Evolutionary conservation across 495 filamentous ascomycete species (phyloP).

Genomic region (Aspergillus taichungensis): DNA sequence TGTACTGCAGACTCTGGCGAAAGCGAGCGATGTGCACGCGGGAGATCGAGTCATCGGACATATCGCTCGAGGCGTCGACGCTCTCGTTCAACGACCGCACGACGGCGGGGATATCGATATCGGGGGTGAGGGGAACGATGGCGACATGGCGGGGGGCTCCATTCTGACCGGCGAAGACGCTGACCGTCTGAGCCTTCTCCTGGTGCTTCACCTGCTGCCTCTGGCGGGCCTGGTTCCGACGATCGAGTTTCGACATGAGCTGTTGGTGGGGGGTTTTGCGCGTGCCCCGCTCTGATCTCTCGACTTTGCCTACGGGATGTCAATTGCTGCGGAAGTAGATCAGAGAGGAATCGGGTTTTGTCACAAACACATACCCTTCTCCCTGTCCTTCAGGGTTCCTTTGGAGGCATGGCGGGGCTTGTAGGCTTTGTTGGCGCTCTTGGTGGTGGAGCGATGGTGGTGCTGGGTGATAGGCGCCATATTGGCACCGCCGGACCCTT

Average conservation of each 20-base stretch:
- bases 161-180: slow-evolving; percentile 73
- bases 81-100: slow-evolving; percentile 65
- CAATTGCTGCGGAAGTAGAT: not conserved
- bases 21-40: slow-evolving; percentile 75
- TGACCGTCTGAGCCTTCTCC: slow-evolving; percentile 64
- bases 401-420: slow-evolving; percentile 89
- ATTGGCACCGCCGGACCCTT: slow-evolving; percentile 60
- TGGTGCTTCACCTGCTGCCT: slow-evolving; percentile 69
- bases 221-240: slow-evolving; percentile 87
- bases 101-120: slow-evolving; percentile 55
- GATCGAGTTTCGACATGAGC: slow-evolving; percentile 92
- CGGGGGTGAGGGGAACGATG: slow-evolving; percentile 70
- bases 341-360: not conserved
- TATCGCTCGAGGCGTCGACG: slow-evolving; percentile 64
- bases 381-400: slow-evolving; percentile 65
- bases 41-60: slow-evolving; percentile 47
- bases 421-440: slow-evolving; percentile 75
- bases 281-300: slow-evolving; percentile 45
- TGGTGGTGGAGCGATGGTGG: slow-evolving; percentile 87
- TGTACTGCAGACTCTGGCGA: slow-evolving; percentile 83
- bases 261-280: slow-evolving; percentile 91
- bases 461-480: slow-evolving; percentile 50
- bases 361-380: slow-evolving; percentile 55
- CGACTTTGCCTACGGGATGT: slow-evolving; percentile 48
- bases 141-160: slow-evolving; percentile 89